Conservation (phyloP, 257 asterid genomes). For the Primulina huaijiensis region DNA sequence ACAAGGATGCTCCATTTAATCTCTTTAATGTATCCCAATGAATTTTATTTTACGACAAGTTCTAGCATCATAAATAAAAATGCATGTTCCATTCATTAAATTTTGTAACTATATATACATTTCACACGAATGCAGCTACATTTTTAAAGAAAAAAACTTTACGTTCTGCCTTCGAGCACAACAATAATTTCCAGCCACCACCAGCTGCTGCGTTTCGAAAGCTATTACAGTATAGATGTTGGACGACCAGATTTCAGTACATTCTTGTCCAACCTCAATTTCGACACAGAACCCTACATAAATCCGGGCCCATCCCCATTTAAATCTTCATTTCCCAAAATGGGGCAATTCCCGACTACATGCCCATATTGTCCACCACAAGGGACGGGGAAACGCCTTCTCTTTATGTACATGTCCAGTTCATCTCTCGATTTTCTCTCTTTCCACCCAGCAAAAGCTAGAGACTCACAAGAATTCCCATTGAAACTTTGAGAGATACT, state of each 20-base stretch:
- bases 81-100: not conserved
- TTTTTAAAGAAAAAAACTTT: not conserved
- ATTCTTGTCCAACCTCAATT: not conserved
- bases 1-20: too few relatives aligned
- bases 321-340: slow-evolving; percentile 43
- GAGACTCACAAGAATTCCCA: slow-evolving; percentile 31
- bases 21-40: too few relatives aligned
- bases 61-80: too few relatives aligned
- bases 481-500: slow-evolving; percentile 45
- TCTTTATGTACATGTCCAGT: slow-evolving; percentile 43
- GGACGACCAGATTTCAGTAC: slow-evolving; percentile 11
- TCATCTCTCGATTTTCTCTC: slow-evolving; percentile 47
- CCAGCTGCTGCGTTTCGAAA: slow-evolving; percentile 3
- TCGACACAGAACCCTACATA: slow-evolving; percentile 28
- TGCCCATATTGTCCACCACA: slow-evolving; percentile 47
- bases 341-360: slow-evolving; percentile 42
- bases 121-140: slow-evolving; percentile 5
- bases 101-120: not conserved
- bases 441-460: slow-evolving; percentile 37
- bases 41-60: too few relatives aligned
- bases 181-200: slow-evolving; percentile 13
- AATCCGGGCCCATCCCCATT: slow-evolving; percentile 41
- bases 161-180: not conserved
- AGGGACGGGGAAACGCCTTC: slow-evolving; percentile 41
- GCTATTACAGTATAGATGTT: not conserved